Base-by-base conservation (phyloP, 257 asterid genomes). In the Ilex aquifolium region DNA sequence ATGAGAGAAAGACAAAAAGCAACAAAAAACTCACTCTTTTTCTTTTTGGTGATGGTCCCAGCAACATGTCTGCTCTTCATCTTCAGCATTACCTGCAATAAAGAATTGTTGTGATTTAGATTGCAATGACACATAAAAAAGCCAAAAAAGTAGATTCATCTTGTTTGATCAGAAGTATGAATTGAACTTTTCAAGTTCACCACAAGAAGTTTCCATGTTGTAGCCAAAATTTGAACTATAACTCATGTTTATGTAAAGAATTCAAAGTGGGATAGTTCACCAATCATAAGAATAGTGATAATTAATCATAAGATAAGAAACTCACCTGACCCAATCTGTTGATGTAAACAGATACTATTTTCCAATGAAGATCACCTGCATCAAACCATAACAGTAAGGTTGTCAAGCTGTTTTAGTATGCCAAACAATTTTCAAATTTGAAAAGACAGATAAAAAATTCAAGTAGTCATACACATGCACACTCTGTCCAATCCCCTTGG, bases 301-400 rank as follows among this genome's bases (percentile, higher is more conserved):
- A 49, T 12, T 12, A 12, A n/a, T 11, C 14, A 49, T 7, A 57
- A 29, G 62, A 50, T 31, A 60, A 29, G 66, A 64, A 31, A 61
- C 73, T n/a, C 46, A 93, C 99, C 96, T 88, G 95, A 46, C 97
- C 99, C 77, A 72, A 58, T 74, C 70, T 67, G 74, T 90, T 90
- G 29, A 90, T 74, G 87, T 93, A 90, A 62, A 90, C 96, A 32
- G 95, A 93, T 42, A 90, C 99, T 51, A 93, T 65, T 76, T 93
- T 93, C 99, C 97, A 90, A 59, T 93, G 99, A 51, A 93, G 97
- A 60, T 93, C 97, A 40, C 91, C 99, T 93, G 95, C 91, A 75
- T 40, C 57, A 8, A 10, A 53, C 11, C 30, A 4, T 27, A 53
- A 53, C 30, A 46, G 13, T 14, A 6, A 10, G 3, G 42, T 36